A percentile compares a stretch with the other conserved stretches of the same genome.
Evolutionary conservation across 495 filamentous ascomycete species (phyloP).

Genomic region (Daldinia decipiens): DNA sequence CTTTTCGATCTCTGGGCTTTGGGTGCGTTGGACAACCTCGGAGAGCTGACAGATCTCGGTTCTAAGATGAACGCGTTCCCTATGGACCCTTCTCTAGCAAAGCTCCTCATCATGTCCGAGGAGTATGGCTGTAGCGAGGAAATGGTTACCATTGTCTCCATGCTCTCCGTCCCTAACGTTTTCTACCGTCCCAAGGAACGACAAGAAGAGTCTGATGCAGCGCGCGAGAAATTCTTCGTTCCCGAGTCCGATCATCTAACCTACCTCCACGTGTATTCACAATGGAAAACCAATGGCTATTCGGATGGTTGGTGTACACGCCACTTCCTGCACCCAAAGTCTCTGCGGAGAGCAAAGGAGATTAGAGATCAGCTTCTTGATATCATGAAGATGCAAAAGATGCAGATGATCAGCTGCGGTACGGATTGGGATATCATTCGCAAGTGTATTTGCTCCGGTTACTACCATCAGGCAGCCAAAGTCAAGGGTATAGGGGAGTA

Average conservation of each 20-base stretch:
- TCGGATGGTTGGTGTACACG: constrained; percentile 91
- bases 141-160: constrained; percentile 97
- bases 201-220: constrained; percentile 94
- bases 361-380: constrained; percentile 92
- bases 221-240: constrained; percentile 98
- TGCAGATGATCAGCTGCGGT: constrained; percentile 87
- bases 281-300: constrained; percentile 92
- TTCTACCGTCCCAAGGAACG: constrained; percentile 98
- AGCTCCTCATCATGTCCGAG: constrained; percentile 87
- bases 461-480: constrained; percentile 98
- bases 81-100: constrained; percentile 94
- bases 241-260: constrained; percentile 97
- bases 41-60: constrained; percentile 87
- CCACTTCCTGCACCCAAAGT: constrained; percentile 94
- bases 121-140: constrained; percentile 95
- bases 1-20: constrained; percentile 98
- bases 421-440: constrained; percentile 97
- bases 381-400: constrained; percentile 94
- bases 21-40: constrained; percentile 91
- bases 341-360: constrained; percentile 88
- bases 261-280: constrained; percentile 92
- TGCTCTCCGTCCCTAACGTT: constrained; percentile 95
- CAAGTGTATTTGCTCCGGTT: constrained; percentile 96
- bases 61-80: constrained; percentile 96
- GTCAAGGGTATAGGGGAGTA: constrained; percentile 98